These are phyloP conservation scores for Blyttiomyces sp. DNA, from an alignment of 371 early-diverging fungal genomes.

Conservation along the genomic window DNA sequence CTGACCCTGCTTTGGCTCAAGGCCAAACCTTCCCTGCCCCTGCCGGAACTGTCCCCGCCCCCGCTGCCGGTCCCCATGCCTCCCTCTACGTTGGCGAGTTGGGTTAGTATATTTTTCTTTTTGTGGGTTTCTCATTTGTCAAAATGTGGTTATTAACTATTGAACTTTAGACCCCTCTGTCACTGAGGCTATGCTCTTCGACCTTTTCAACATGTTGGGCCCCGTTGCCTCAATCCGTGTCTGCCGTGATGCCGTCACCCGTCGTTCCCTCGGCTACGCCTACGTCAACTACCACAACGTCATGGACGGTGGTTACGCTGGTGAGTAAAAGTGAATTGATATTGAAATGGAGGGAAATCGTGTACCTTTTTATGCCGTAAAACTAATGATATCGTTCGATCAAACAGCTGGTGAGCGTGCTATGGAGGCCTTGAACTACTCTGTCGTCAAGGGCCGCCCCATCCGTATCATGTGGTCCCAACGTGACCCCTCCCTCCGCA, in stretches of 20 bases:
- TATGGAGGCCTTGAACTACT: slow-evolving; percentile 92
- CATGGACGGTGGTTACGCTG: slow-evolving; percentile 36
- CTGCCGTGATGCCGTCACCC: slow-evolving; percentile 96
- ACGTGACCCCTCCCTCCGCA: slow-evolving; percentile 94
- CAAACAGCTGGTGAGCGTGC: slow-evolving; percentile 80
- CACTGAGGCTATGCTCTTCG: slow-evolving; percentile 95
- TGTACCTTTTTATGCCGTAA: no score
- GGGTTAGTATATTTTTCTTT: slow-evolving; percentile 20
- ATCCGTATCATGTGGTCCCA: slow-evolving; percentile 99
- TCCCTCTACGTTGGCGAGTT: slow-evolving; percentile 54
- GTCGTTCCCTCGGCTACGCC: slow-evolving; percentile 95
- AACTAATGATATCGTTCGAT: no score
- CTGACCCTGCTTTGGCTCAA: slow-evolving; percentile 9
- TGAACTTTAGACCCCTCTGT: slow-evolving; percentile 71
- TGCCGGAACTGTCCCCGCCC: background rate
- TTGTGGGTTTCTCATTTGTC: background rate
- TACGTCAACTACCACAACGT: slow-evolving; percentile 89
- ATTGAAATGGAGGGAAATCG: no score
- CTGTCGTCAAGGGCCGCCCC: slow-evolving; percentile 86
- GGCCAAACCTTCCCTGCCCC: slow-evolving; percentile 1
- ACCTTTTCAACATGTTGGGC: slow-evolving; percentile 93
- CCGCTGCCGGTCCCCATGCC: slow-evolving; percentile 24
- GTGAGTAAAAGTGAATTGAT: no score
- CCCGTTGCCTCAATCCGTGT: slow-evolving; percentile 97
- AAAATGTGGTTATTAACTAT: background rate